Base-by-base conservation (phyloP, 139 green algal genomes). In the Auxenochlorella pyrenoidosa region DNA sequence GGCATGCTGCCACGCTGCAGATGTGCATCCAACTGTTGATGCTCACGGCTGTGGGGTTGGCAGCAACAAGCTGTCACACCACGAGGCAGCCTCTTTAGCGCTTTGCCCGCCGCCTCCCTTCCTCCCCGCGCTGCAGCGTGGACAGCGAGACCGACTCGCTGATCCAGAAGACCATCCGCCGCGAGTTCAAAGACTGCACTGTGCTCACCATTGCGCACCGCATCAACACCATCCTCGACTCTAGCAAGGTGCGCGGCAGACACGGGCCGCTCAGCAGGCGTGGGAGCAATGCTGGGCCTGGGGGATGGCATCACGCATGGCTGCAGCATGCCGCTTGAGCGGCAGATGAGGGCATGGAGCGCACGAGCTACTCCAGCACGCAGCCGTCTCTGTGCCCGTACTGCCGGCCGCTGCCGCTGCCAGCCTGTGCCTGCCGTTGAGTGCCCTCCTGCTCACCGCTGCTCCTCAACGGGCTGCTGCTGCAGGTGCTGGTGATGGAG, bases 131-230 rank as follows among this genome's bases (percentile, higher is more conserved):
- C 30, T 21, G 66, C 66, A 73, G 34, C 87, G 95, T 99, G 36
- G 97, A 99, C 86, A 85, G 93, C 32, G 94, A 97, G 82, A 98
- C 95, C 16, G 96, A 98, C 72, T 91, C 94, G 13, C 88, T 92
- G 40, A 95, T 94, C 79, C 97, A 99, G 92, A 89, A 86, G 19
- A 95, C 96, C 77, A 96, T 99, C 59, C 91, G 96, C 72, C 88
- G 90, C 34, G 92, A 94, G 58, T 99, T 99, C 83, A 88, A 88
- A 30, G 76, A 93, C 82, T 94, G 90, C 89, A 99, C 96, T 19
- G 94, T 96, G 82, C 91, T 99, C 43, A 97, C 95, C 79, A 98
- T 99, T 84, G 96, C 96, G 26, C 96, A 98, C 91, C 89, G 94
- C 84, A 90, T 97, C 80, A 94, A 97, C 91, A 97, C 95, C 15